These are phyloP conservation scores for Ceratocystis colombiana DNA, from an alignment of 2,329 filamentous ascomycete genomes.

Conservation along the genomic window DNA sequence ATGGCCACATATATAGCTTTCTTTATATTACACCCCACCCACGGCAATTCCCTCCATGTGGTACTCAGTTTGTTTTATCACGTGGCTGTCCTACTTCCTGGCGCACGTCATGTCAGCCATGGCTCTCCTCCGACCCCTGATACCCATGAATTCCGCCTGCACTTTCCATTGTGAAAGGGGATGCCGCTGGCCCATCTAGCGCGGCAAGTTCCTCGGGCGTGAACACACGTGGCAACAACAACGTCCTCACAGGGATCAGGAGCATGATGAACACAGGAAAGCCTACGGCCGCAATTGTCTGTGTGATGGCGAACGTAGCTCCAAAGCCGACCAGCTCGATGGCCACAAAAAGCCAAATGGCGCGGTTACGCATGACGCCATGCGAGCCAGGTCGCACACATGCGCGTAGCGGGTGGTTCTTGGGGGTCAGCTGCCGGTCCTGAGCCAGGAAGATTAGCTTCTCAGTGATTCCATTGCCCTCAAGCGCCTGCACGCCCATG, in stretches of 20 bases:
- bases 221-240: slow-evolving; percentile 54
- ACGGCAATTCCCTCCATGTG: background rate
- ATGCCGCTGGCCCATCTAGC: slow-evolving; percentile 65
- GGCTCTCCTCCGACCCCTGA: slow-evolving; percentile 8
- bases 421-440: slow-evolving; percentile 51
- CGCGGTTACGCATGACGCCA: slow-evolving; percentile 41
- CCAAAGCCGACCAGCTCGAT: slow-evolving; percentile 62
- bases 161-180: slow-evolving; percentile 65
- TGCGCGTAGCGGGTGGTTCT: slow-evolving; percentile 46
- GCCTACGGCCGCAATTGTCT: slow-evolving; percentile 72
- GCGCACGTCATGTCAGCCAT: background rate
- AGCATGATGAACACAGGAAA: slow-evolving; percentile 66
- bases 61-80: background rate
- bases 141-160: slow-evolving; percentile 53
- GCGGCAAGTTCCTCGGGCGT: slow-evolving; percentile 48
- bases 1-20: too few species aligned
- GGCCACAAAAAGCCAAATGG: slow-evolving; percentile 62
- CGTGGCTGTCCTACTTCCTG: background rate
- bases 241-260: slow-evolving; percentile 55
- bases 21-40: background rate
- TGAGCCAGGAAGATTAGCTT: slow-evolving; percentile 61
- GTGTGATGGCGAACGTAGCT: slow-evolving; percentile 71
- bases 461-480: slow-evolving; percentile 64
- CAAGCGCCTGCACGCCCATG: slow-evolving; percentile 71
- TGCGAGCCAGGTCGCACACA: slow-evolving; percentile 44